Percentiles rank a stretch among this genome's conserved stretches.
Evolutionary conservation across 768 basidiomycete genomes (phyloP).

Genomic region (Daedalea quercina): DNA sequence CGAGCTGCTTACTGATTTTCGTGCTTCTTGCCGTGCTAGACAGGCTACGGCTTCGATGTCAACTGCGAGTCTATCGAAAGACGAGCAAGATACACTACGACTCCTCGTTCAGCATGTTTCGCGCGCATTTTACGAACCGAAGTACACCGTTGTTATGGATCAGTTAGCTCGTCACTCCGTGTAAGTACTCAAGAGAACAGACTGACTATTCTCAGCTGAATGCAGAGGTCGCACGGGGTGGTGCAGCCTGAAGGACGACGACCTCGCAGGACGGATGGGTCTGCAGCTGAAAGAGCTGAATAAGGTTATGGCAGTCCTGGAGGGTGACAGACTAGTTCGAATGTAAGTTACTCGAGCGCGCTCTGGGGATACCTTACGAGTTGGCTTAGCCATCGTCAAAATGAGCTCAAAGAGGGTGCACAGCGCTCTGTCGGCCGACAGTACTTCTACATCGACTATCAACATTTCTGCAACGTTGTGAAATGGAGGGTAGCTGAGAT

Average conservation of each 20-base stretch:
- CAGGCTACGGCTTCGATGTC: conserved; percentile 19
- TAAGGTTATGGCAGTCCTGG: conserved; percentile 79
- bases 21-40: no score
- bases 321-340: conserved; percentile 71
- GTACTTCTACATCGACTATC: conserved; percentile 96
- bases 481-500: conserved; percentile 96
- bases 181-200: conserved; percentile 54
- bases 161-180: conserved; percentile 88
- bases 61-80: conserved; percentile 40
- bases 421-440: conserved; percentile 82
- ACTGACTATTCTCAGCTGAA: conserved; percentile 4
- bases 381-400: conserved; percentile 69
- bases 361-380: neutral
- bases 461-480: conserved; percentile 93
- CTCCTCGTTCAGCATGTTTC: conserved; percentile 90
- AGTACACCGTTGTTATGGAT: conserved; percentile 88
- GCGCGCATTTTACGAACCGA: conserved; percentile 91
- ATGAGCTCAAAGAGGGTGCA: conserved; percentile 86
- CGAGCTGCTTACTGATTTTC: neutral
- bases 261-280: conserved; percentile 85
- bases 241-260: conserved; percentile 84
- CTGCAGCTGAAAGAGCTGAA: conserved; percentile 85
- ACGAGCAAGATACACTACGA: conserved; percentile 76
- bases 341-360: conserved; percentile 43
- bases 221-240: neutral